These are phyloP conservation scores for Rutstroemia sp. DNA, from an alignment of 2,329 filamentous ascomycete species.

Conservation along the genomic window DNA sequence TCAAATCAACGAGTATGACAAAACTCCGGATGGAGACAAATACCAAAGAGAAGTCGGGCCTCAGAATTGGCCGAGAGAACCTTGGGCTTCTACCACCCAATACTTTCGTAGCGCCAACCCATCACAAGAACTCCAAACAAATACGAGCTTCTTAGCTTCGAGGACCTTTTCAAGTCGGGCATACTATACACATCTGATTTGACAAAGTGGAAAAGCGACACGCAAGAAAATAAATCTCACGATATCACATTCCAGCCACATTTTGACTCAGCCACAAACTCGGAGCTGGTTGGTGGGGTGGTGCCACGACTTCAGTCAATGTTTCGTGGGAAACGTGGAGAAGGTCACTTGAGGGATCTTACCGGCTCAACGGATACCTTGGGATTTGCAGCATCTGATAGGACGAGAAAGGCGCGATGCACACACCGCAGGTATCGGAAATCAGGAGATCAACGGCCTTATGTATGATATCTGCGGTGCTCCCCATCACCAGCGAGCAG, in stretches of 20 bases:
- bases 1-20: background rate
- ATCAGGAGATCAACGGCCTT: background rate
- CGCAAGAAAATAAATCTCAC: background rate
- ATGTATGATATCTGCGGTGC: background rate
- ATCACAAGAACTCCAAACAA: background rate
- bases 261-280: conserved; percentile 1
- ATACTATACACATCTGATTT: too few relatives aligned
- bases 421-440: background rate
- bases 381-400: background rate
- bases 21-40: background rate
- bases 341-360: background rate
- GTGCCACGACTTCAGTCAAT: conserved; percentile 8
- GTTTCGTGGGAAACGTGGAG: conserved; percentile 9
- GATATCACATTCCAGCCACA: background rate
- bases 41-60: background rate
- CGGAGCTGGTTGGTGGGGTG: background rate
- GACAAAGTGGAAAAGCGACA: background rate
- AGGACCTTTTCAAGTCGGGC: background rate
- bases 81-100: background rate
- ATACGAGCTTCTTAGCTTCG: background rate
- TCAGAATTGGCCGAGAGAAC: background rate
- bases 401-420: background rate
- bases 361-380: background rate
- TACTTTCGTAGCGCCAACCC: background rate
- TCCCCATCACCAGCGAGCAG: background rate